Evolutionary conservation across 352 stramenopile species (phyloP), one percentile per base, ranked within the genome.

Genomic region (Phytophthora pistaciae): DNA sequence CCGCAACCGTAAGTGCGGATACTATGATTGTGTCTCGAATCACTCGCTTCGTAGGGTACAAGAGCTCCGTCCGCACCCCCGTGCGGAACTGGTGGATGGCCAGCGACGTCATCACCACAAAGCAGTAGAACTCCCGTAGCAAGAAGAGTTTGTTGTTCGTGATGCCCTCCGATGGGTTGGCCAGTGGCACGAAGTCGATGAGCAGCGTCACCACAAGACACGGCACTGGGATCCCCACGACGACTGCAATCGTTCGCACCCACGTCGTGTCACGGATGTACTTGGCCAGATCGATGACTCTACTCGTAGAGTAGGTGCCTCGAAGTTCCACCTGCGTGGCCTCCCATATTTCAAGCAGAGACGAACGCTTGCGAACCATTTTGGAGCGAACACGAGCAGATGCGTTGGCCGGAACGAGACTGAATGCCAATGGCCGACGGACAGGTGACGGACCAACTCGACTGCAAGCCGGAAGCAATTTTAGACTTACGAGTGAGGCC

Each of bases 21-120:
- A 71, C 68, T 2, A 74, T 8, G 21, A 61, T 8, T 11, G 48
- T n/a, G 21, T 55, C 48, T 55, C 48, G 48, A 55, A 55, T 16
- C 20, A 55, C 48, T 8, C 48, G 48, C 2, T n/a, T 55, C 8
- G 48, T 55, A 9, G 21, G 48, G 21, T 55, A 55, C 11, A 9
- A 3, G 11, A 55, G 48, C n/a, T 31, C 21, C 9, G 20, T 31
- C 5, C 48, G 48, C 9, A 33, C 20, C 48, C 48, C 48, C 9
- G 21, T n/a, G 11, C 48, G n/a, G n/a, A 55, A 55, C 21, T 31
- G 21, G 21, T 55, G 48, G 21, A 55, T 27, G n/a, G 48, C n/a
- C 20, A 27, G 9, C 9, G n/a, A 55, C 21, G 48, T 55, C 21
- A 55, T 55, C 2, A 55, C 48, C 11, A 31, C 11, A 5, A 55